Base-by-base conservation (phyloP, 352 stramenopile species). In the Lagenidium giganteum region DNA sequence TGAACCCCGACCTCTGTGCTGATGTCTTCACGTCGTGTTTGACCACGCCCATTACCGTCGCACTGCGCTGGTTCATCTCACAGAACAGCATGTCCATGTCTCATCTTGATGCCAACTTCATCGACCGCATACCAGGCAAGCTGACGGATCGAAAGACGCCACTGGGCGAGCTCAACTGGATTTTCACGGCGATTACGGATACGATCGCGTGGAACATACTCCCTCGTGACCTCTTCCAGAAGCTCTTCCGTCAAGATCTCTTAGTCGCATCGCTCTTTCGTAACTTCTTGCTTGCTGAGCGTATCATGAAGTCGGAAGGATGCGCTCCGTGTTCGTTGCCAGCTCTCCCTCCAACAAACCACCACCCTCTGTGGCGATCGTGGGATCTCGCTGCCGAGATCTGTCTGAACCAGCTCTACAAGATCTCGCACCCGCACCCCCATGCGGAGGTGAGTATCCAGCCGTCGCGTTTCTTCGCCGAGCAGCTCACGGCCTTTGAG, bases 121-220 rank as follows among this genome's bases (percentile, higher is more conserved):
- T 94, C 54, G 80, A 94, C 32, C 80, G 83, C 26, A 94, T 94
- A 36, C 81, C 83, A 1, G 83, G 97, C 31, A 97, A 97, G 50
- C 65, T 98, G 4, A 96, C 82, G 0, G 95, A 99, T 41, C 70
- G 87, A 13, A 95, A 96, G 44, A 96, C 88, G 8, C 95, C 95
- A 5, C 57, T 98, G 3, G 96, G 96, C 27, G 96, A 99, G 57
- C 70, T 99, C 27, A 99, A 99, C 79, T 99, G 96, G 97, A 99
- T 99, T 39, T 99, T 99, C 60, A 99, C 96, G 12, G 95, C 97
- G n/a, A 98, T 99, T 41, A 99, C 97, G 0, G 97, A 99, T 71
- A 98, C 96, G 8, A 99, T 99, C 51, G 97, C 97, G 21, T 99
- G 97, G 97, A 99, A 99, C 64, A 83, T 98, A 27, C 63, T 99